Evolutionary conservation across 2,329 filamentous ascomycete species (phyloP).

Genomic region (Leptographium lundbergii): DNA sequence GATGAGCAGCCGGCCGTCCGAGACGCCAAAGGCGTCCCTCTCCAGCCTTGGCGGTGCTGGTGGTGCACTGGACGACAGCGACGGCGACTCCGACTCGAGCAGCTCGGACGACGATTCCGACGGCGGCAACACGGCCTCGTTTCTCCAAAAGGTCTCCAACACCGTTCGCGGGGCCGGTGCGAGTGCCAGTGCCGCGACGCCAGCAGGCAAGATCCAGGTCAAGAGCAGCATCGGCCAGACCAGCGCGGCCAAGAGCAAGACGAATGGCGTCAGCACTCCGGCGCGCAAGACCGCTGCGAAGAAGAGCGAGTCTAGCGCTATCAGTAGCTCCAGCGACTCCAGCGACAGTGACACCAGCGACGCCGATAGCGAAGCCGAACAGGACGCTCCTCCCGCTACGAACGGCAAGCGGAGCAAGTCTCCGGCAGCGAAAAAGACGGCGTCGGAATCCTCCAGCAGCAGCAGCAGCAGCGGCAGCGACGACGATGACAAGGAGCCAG

Average conservation of each 20-base stretch:
- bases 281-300: background rate
- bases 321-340: slow-evolving; percentile 8
- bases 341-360: background rate
- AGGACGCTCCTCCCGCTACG: slow-evolving; percentile 8
- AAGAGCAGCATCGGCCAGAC: background rate
- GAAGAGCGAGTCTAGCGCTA: background rate
- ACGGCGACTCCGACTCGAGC: slow-evolving; percentile 17
- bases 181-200: background rate
- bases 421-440: background rate
- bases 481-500: slow-evolving; percentile 8
- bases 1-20: slow-evolving; percentile 5
- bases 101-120: slow-evolving; percentile 6
- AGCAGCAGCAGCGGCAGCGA: background rate
- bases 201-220: slow-evolving; percentile 7
- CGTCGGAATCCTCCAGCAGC: background rate
- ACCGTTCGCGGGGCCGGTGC: background rate
- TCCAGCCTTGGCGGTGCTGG: slow-evolving; percentile 5
- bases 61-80: slow-evolving; percentile 5
- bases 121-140: slow-evolving; percentile 3
- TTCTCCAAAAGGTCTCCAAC: slow-evolving; percentile 11
- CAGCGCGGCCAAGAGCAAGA: slow-evolving; percentile 8
- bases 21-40: slow-evolving; percentile 5
- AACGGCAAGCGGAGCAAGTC: slow-evolving; percentile 4
- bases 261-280: slow-evolving; percentile 5
- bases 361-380: slow-evolving; percentile 7